phyloP scores from a whole-genome alignment of 257 asterid species.

The Linaria vulgaris region DNA sequence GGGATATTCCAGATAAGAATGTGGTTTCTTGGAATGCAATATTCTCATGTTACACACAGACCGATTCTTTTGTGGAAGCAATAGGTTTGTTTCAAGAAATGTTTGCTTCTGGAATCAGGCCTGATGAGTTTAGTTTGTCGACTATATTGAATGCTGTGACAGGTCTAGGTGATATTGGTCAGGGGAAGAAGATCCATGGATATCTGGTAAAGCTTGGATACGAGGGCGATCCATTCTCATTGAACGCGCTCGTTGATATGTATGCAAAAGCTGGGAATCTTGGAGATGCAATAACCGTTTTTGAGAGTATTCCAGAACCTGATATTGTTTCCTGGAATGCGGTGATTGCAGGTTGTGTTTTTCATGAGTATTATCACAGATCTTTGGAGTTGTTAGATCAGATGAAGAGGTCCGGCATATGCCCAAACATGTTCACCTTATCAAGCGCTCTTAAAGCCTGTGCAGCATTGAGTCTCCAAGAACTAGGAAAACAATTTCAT shows the following conservation, averaged over 20 bases:
- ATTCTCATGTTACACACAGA: slow-evolving; percentile 53
- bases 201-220: slow-evolving; percentile 64
- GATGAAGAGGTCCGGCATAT: slow-evolving; percentile 54
- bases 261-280: slow-evolving; percentile 62
- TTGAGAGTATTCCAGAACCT: slow-evolving; percentile 39
- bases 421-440: slow-evolving; percentile 64
- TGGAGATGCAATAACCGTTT: slow-evolving; percentile 49
- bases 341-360: slow-evolving; percentile 66
- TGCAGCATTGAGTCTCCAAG: slow-evolving; percentile 47
- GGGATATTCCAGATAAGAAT: slow-evolving; percentile 57
- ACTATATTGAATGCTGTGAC: slow-evolving; percentile 62
- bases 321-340: slow-evolving; percentile 82
- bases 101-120: slow-evolving; percentile 53
- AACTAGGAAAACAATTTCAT: slow-evolving; percentile 60
- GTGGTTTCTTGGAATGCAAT: slow-evolving; percentile 76
- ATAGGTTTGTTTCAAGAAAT: slow-evolving; percentile 56
- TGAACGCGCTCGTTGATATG: slow-evolving; percentile 76
- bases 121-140: slow-evolving; percentile 76
- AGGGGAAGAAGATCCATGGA: slow-evolving; percentile 65
- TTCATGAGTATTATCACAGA: slow-evolving; percentile 38
- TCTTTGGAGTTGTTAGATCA: slow-evolving; percentile 55
- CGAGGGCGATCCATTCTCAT: slow-evolving; percentile 60
- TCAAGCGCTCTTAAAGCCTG: slow-evolving; percentile 85
- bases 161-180: slow-evolving; percentile 49
- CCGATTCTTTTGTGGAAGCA: slow-evolving; percentile 51